Evolutionary conservation across 2,329 filamentous ascomycete genomes (phyloP).

Genomic region (Lasiodiplodia theobromae): DNA sequence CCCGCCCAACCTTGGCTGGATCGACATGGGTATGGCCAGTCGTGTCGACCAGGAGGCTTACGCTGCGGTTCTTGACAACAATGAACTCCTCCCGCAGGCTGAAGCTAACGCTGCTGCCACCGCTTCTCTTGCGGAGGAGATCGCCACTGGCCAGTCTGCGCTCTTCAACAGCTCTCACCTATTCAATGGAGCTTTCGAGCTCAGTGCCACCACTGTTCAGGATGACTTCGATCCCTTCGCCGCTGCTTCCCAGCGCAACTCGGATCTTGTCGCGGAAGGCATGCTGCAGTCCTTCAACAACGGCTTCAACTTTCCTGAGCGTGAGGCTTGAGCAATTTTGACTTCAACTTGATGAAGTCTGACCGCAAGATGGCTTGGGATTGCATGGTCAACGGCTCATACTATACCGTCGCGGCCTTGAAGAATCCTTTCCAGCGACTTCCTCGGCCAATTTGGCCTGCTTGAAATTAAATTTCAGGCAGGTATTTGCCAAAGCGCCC

Average conservation of each 20-base stretch:
- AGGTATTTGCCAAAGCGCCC: too few relatives aligned
- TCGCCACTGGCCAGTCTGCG: too few relatives aligned
- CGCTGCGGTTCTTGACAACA: neutral
- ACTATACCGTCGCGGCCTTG: too few relatives aligned
- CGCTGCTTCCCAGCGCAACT: slow-evolving; percentile 1
- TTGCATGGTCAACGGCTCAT: too few relatives aligned
- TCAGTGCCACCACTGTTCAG: neutral
- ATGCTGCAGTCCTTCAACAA: too few relatives aligned
- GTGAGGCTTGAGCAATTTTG: too few relatives aligned
- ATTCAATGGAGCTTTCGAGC: neutral
- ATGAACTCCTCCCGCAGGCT: neutral
- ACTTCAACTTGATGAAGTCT: too few relatives aligned
- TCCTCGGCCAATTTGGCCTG: too few relatives aligned
- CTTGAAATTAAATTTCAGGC: too few relatives aligned
- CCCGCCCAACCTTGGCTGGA: neutral
- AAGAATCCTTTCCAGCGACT: too few relatives aligned
- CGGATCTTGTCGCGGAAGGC: neutral
- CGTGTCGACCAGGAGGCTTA: neutral
- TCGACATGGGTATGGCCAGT: neutral
- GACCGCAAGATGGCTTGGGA: too few relatives aligned
- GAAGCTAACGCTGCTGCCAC: neutral
- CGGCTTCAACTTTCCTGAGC: neutral
- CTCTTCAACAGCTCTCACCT: neutral
- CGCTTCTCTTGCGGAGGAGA: neutral
- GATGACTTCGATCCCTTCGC: neutral